These are phyloP conservation scores for Hypomyces perniciosus DNA, from an alignment of 2,329 filamentous ascomycete genomes.

Conservation along the genomic window DNA sequence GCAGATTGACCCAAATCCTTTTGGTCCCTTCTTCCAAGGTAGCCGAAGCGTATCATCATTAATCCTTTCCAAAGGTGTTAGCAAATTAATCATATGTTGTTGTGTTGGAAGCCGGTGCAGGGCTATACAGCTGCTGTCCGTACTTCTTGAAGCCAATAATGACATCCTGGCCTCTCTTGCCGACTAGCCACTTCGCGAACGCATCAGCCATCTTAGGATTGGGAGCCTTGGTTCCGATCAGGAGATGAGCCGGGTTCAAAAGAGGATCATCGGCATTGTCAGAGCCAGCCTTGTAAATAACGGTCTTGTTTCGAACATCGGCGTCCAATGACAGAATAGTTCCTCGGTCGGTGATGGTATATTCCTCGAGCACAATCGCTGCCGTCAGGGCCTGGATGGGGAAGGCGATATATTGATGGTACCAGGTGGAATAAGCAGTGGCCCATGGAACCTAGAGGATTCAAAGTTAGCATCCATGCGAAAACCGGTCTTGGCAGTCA, in stretches of 20 bases:
- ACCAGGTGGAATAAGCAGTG: constrained; percentile 38
- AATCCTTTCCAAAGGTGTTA: neutral
- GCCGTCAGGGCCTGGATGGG: constrained; percentile 39
- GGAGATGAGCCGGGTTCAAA: constrained; percentile 37
- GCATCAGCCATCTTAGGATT: constrained; percentile 28
- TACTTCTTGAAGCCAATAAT: constrained; percentile 33
- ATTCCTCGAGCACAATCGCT: constrained; percentile 36
- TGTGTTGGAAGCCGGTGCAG: constrained; percentile 20
- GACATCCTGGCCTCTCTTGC: constrained; percentile 31
- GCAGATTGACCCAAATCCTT: too few relatives aligned
- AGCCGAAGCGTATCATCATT: too few relatives aligned
- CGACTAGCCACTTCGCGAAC: constrained; percentile 36
- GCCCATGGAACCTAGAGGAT: constrained; percentile 33
- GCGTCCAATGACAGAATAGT: constrained; percentile 36
- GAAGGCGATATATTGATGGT: constrained; percentile 40
- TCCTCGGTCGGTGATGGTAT: constrained; percentile 41
- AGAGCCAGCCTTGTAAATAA: constrained; percentile 31
- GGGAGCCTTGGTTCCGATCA: constrained; percentile 30
- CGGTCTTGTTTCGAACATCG: constrained; percentile 27
- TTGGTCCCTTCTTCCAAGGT: too few relatives aligned
- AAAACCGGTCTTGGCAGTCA: constrained; percentile 6
- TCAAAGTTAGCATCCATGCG: neutral
- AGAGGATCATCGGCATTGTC: constrained; percentile 32
- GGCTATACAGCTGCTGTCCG: constrained; percentile 31
- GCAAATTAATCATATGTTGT: neutral